These are phyloP conservation scores for Helotiales sp. DNA, from an alignment of 2,329 filamentous ascomycete species.

Conservation along the genomic window DNA sequence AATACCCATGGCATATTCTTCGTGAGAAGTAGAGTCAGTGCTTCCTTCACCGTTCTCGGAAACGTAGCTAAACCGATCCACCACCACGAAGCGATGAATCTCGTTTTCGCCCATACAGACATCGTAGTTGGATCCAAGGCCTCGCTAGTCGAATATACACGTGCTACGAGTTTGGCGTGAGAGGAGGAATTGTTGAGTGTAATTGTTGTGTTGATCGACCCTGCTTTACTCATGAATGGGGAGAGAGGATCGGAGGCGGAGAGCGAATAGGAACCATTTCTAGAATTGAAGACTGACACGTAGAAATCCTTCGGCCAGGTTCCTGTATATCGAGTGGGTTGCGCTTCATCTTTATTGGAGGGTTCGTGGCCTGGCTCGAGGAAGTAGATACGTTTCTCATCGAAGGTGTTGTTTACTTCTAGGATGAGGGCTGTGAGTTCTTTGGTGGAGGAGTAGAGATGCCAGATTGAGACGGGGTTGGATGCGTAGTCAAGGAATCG, in stretches of 20 bases:
- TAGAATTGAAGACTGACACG: slow-evolving; percentile 75
- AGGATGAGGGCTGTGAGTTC: slow-evolving; percentile 68
- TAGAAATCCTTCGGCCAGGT: slow-evolving; percentile 75
- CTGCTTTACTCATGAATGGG: slow-evolving; percentile 45
- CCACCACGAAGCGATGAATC: slow-evolving; percentile 63
- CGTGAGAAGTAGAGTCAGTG: slow-evolving; percentile 59
- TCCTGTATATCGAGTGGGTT: slow-evolving; percentile 49
- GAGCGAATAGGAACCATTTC: slow-evolving; percentile 59
- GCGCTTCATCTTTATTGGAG: slow-evolving; percentile 20
- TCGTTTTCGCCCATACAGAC: slow-evolving; percentile 48
- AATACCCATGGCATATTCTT: slow-evolving; percentile 67
- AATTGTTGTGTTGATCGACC: slow-evolving; percentile 62
- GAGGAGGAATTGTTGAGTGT: slow-evolving; percentile 61
- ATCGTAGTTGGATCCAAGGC: slow-evolving; percentile 57
- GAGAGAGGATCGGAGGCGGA: slow-evolving; percentile 54
- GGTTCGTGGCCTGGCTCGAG: slow-evolving; percentile 50
- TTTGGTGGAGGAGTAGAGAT: slow-evolving; percentile 67
- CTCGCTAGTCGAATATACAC: slow-evolving; percentile 58
- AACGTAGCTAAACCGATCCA: slow-evolving; percentile 71
- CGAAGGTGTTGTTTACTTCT: slow-evolving; percentile 80
- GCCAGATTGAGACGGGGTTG: slow-evolving; percentile 81
- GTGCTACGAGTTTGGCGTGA: slow-evolving; percentile 64
- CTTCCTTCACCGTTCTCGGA: slow-evolving; percentile 68
- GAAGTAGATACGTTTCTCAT: slow-evolving; percentile 71
- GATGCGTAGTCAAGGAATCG: slow-evolving; percentile 72